These are phyloP conservation scores for Mitragyna speciosa DNA, from an alignment of 257 asterid genomes.

Conservation along the genomic window DNA sequence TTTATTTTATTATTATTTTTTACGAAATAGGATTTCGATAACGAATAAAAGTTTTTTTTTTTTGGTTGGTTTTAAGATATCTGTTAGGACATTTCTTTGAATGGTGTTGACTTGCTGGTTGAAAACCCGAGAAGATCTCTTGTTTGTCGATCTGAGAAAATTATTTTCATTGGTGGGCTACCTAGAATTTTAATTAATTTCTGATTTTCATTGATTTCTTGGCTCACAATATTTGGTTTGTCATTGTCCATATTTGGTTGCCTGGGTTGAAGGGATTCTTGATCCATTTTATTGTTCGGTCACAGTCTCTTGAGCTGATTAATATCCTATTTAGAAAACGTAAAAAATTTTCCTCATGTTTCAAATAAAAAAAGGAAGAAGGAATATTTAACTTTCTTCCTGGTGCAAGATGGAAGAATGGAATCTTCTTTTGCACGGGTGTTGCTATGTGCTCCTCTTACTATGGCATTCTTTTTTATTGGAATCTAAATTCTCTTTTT, in stretches of 20 bases:
- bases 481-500: neutral
- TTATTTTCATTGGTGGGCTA: neutral
- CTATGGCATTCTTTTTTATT: neutral
- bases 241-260: neutral
- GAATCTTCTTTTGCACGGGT: conserved; percentile 1
- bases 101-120: neutral
- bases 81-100: neutral
- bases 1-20: neutral
- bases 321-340: neutral
- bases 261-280: too few species aligned
- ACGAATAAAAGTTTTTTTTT: neutral
- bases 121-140: neutral
- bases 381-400: neutral
- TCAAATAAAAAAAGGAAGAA: neutral
- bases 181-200: neutral
- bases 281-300: neutral
- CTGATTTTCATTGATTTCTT: neutral
- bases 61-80: neutral
- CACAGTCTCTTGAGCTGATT: neutral
- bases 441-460: neutral
- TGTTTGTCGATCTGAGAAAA: neutral
- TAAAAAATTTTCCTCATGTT: too few species aligned
- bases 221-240: neutral
- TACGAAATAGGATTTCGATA: neutral
- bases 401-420: neutral